A percentile compares a stretch with the other conserved stretches of the same genome.
Evolutionary conservation across 2,329 filamentous ascomycete genomes (phyloP).

Genomic region (Leptosphaerulina australis): DNA sequence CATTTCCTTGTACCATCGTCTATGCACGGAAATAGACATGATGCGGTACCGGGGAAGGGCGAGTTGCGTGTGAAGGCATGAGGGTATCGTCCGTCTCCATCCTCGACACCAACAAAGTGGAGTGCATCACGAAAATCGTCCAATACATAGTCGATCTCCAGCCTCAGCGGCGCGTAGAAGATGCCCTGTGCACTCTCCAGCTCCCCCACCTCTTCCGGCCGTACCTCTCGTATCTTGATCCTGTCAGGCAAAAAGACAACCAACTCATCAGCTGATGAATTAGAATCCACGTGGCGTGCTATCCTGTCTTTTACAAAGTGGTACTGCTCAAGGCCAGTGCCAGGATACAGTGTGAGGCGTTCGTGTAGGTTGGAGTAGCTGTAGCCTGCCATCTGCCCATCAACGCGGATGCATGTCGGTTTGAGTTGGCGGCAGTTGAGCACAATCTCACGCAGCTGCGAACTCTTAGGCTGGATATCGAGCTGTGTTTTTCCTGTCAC

Average conservation of each 20-base stretch:
- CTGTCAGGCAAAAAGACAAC: conserved; percentile 64
- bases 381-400: conserved; percentile 47
- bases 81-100: conserved; percentile 80
- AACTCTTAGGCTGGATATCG: conserved; percentile 70
- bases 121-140: conserved; percentile 81
- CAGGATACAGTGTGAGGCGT: conserved; percentile 66
- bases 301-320: conserved; percentile 74
- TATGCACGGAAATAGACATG: conserved; percentile 89
- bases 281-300: conserved; percentile 61
- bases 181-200: conserved; percentile 33
- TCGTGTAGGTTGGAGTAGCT: conserved; percentile 70
- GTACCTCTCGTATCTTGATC: conserved; percentile 66
- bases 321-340: conserved; percentile 72
- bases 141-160: conserved; percentile 78
- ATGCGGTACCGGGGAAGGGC: conserved; percentile 76
- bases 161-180: conserved; percentile 63
- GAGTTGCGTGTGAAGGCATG: conserved; percentile 90
- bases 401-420: conserved; percentile 58
- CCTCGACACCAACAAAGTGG: conserved; percentile 87
- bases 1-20: conserved; percentile 83
- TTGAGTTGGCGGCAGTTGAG: conserved; percentile 69
- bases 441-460: conserved; percentile 60
- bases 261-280: conserved; percentile 60
- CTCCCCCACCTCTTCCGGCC: conserved; percentile 55
- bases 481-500: conserved; percentile 83